Base-by-base conservation (phyloP, 2,329 filamentous ascomycete genomes). In the Aureobasidium sp. region DNA sequence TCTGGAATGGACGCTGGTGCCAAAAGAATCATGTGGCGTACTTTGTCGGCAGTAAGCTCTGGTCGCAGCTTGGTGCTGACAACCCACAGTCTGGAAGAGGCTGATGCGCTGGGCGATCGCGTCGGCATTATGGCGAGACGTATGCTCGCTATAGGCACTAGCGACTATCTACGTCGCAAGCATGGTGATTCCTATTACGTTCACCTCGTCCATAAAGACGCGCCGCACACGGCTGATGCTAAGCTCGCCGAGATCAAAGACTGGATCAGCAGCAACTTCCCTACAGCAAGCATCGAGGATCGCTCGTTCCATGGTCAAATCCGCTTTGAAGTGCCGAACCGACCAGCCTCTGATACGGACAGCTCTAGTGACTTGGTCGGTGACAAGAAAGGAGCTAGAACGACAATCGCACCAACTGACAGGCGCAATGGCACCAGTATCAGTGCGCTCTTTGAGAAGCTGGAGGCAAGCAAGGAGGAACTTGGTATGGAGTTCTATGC, bases 61-160 rank as follows among this genome's bases (percentile, higher is more conserved):
- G 91, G 91, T 0, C 84, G 92, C n/a, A 89, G 87, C 0, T 84
- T 97, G 17, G 80, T 97, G 1, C 82, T 97, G 20, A 97, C 93
- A 0, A 97, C 93, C 0, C 93, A 97, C 73, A 90, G 85, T 53
- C 96, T 97, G 91, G 92, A 97, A 73, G 93, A 97, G 75, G 93
- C 92, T 0, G 91, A 96, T 70, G 91, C 91, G 0, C 80, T 97
- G 2, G 92, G 92, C 0, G 86, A 85, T 34, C 83, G 91, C 1
- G 91, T 89, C 0, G 93, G 91, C 14, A 96, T 97, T 67, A 85
- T 97, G 76, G 90, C 91, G 9, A 83, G 84, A 67, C 82, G 86
- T 36, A 95, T 97, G 91, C 80, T 97, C 25, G 92, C 91, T 0
- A 80, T 94, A 9, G 92, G 92, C 4, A 88, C 87, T 0, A 87